Evolutionary conservation across 1,139 yeast species (phyloP), one percentile per base, ranked within the genome.

Genomic region (Yamadazyma epiphylla): DNA sequence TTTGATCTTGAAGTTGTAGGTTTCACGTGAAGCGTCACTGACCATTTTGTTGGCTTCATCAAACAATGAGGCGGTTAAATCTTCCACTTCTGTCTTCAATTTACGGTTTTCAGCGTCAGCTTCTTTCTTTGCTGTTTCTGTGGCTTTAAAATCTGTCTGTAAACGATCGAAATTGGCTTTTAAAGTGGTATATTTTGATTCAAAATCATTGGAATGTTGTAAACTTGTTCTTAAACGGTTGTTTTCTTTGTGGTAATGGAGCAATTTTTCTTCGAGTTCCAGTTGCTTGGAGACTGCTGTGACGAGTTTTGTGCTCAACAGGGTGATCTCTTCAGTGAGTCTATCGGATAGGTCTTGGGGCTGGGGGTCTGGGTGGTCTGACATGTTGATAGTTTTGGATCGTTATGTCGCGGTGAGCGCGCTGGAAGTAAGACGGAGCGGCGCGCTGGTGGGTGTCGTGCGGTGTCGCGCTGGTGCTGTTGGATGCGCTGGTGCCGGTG

Each of bases 11-110:
- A 64, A 64, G 31, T 68, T 73, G 45, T 73, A 66, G 9, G 77
- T 68, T 42, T 76, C 82, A 42, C 72, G 60, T 35, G 80, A 73
- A 1, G 91, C 94, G 42, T 74, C 74, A 36, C 77, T 74, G 10
- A 85, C 95, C 84, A 82, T 83, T 29, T 70, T 69, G 49, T 84
- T 84, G 13, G 95, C 95, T 49, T 84, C 91, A 45, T 76, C 80
- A 51, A 85, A 85, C 25, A 85, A 58, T 2, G 87, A 76, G 2
- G 80, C 86, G 1, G 87, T 74, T 32, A 86, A 61, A 26, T 85
- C 94, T 50, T 83, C 91, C 17, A 85, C 82, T 51, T 86, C 95
- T 13, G 67, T 73, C 36, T 78, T 71, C 27, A 86, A 55, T 39
- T 73, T 70, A 29, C 66, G 62, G 28, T 75, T 79, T 41, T 81